Conservation (phyloP, 2,329 filamentous ascomycete genomes). For the Bipolaris zeicola region DNA sequence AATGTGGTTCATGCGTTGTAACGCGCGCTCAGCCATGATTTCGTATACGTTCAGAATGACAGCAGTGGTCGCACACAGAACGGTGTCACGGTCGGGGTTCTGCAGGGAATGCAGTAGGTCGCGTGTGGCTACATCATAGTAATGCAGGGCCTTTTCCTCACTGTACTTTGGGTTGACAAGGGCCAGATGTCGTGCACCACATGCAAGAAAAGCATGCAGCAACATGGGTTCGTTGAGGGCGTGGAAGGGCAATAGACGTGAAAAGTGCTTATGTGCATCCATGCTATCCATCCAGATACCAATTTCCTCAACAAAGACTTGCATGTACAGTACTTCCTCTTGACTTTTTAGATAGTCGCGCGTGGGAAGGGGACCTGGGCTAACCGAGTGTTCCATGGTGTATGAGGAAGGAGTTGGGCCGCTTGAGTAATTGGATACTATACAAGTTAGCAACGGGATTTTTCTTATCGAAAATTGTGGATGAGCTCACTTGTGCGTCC, state of each 20-base stretch:
- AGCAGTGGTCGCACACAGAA: constrained; percentile 84
- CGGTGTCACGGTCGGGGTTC: constrained; percentile 81
- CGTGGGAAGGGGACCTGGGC: constrained; percentile 36
- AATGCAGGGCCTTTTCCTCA: constrained; percentile 77
- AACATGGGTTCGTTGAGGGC: constrained; percentile 85
- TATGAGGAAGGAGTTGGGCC: constrained; percentile 34
- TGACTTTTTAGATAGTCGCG: constrained; percentile 71
- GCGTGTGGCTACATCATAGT: constrained; percentile 85
- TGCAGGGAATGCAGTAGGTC: constrained; percentile 77
- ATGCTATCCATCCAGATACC: constrained; percentile 94
- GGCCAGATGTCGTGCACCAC: constrained; percentile 80
- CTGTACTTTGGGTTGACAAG: constrained; percentile 72
- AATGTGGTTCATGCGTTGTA: constrained; percentile 87
- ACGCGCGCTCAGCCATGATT: constrained; percentile 81
- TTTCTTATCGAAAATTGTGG: neutral
- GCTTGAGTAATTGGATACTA: constrained; percentile 32
- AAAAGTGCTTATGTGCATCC: constrained; percentile 85
- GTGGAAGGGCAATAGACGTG: constrained; percentile 79
- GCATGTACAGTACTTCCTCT: constrained; percentile 87
- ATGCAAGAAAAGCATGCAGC: constrained; percentile 85
- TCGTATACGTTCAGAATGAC: constrained; percentile 92
- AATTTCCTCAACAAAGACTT: constrained; percentile 89
- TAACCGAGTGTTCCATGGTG: constrained; percentile 32
- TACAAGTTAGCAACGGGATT: constrained; percentile 15
- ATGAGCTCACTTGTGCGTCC: constrained; percentile 29